phyloP scores from a whole-genome alignment of 345 rosid species.

The Melaleuca quinquenervia region DNA sequence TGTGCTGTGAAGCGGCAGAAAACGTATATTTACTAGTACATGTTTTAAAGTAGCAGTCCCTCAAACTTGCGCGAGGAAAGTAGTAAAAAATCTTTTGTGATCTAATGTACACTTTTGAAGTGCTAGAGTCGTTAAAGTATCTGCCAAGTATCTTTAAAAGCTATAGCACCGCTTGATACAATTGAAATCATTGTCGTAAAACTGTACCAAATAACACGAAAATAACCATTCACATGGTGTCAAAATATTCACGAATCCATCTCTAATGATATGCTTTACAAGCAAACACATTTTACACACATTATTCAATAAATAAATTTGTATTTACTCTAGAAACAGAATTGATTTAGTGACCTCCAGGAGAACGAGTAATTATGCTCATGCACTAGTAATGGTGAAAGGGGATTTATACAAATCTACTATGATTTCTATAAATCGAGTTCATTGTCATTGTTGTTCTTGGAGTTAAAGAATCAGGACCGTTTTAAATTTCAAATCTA shows the following conservation, averaged over 20 bases:
- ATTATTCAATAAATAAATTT: not conserved
- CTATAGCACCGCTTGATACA: not conserved
- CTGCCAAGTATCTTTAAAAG: not conserved
- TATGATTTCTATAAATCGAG: not conserved
- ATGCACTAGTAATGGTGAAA: not conserved
- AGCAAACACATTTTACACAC: not conserved
- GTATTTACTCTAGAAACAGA: not conserved
- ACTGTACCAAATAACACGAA: not conserved
- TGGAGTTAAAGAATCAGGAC: not conserved
- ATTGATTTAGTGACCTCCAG: not conserved
- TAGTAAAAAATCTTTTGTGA: not conserved
- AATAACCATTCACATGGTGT: not conserved
- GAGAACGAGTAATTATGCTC: not conserved
- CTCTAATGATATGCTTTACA: not conserved
- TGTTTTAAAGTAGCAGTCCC: not conserved
- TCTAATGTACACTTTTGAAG: not conserved
- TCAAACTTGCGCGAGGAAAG: not conserved
- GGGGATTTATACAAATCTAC: not conserved
- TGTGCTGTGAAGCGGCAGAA: not conserved
- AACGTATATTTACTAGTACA: not conserved
- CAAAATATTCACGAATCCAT: not conserved
- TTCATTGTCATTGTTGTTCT: not conserved
- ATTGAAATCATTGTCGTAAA: not conserved
- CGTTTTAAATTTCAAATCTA: not conserved
- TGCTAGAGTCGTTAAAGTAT: not conserved